Evolutionary conservation across 108 stramenopile genomes (phyloP).

Genomic region (Aureococcus anophagefferens): DNA sequence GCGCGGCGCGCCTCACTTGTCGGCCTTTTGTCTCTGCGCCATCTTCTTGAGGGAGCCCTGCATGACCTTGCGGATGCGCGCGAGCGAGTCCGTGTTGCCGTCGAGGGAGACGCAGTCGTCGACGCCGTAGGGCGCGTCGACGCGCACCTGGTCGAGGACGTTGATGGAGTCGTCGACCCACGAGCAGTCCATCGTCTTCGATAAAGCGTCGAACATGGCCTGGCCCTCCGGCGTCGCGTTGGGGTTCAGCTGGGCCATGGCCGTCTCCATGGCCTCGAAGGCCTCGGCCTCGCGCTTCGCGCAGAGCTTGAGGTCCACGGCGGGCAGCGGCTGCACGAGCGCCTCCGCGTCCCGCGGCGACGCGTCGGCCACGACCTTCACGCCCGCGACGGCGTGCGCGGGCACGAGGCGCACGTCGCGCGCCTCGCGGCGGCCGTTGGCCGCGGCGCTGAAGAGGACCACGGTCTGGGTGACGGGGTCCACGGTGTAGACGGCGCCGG

Average conservation of each 20-base stretch:
- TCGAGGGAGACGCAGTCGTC: neutral
- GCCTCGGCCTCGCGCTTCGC: neutral
- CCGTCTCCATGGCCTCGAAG: neutral
- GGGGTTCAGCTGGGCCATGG: neutral
- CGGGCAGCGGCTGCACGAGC: neutral
- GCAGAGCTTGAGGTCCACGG: neutral
- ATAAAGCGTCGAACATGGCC: neutral
- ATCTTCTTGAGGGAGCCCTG: too few species aligned
- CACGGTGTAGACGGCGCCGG: neutral
- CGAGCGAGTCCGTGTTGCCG: neutral
- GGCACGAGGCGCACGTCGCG: neutral
- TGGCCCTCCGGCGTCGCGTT: neutral
- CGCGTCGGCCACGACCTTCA: neutral
- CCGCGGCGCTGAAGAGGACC: neutral
- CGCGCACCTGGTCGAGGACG: neutral
- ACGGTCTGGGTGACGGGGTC: neutral
- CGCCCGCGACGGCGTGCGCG: neutral
- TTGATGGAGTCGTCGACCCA: neutral
- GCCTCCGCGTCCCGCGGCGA: neutral
- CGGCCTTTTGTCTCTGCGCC: too few species aligned
- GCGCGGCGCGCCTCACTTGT: too few species aligned
- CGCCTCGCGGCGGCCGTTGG: neutral
- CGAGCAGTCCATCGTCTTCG: neutral
- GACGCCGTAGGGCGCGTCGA: neutral
- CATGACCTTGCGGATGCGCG: neutral